A percentile compares a stretch with the other conserved stretches of the same genome.
These are phyloP conservation scores for Cinnamomum micranthum DNA, from an alignment of 164 flowering plant species.

Conservation along the genomic window DNA sequence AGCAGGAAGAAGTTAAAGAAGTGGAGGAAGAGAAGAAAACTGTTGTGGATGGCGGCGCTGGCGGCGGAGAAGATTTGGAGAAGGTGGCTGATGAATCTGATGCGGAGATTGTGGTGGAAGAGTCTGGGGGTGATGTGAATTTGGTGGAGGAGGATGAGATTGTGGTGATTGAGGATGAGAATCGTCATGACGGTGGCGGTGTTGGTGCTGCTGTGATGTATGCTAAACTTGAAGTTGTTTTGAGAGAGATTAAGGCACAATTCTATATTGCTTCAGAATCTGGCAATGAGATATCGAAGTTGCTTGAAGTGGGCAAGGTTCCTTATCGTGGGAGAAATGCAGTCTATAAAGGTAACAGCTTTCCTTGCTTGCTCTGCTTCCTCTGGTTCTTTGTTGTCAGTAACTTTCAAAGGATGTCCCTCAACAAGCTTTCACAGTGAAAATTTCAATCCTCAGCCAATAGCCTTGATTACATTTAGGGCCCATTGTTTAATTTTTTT, in stretches of 20 bases:
- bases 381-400: not conserved
- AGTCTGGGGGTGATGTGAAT: conserved; percentile 45
- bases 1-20: conserved; percentile 73
- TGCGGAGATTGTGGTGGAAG: conserved; percentile 13
- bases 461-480: too few species aligned
- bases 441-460: too few species aligned
- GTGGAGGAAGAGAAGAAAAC: conserved; percentile 56
- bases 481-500: too few species aligned
- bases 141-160: conserved; percentile 67
- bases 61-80: conserved; percentile 24
- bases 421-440: too few species aligned
- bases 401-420: too few species aligned
- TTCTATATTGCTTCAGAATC: conserved; percentile 75
- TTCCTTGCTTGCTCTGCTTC: not conserved
- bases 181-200: conserved; percentile 32
- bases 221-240: conserved; percentile 39
- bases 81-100: conserved; percentile 12
- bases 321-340: conserved; percentile 61
- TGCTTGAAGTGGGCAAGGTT: conserved; percentile 82
- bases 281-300: conserved; percentile 63
- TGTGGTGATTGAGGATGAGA: conserved; percentile 38
- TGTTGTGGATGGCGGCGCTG: conserved; percentile 26
- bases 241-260: conserved; percentile 61
- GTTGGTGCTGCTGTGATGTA: conserved; percentile 23
- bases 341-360: conserved; percentile 43